Evolutionary conservation across 768 basidiomycete genomes (phyloP).

Genomic region (Filobasidium wieringae): DNA sequence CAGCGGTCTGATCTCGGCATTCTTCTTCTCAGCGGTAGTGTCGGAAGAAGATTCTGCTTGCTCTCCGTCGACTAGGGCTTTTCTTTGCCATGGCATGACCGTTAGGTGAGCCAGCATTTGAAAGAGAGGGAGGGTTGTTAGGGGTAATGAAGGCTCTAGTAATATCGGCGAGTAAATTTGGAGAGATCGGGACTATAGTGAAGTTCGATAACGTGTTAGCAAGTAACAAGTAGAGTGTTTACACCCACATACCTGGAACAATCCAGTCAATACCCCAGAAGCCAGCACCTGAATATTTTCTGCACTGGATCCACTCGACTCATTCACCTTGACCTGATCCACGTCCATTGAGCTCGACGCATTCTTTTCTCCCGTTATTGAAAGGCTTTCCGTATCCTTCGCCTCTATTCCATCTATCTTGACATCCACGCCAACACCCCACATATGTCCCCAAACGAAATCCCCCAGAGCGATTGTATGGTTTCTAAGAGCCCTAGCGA

Average conservation of each 20-base stretch:
- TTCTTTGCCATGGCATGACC: slow-evolving; percentile 28
- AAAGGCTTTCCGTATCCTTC: neutral
- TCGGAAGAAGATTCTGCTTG: neutral
- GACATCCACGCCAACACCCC: slow-evolving; percentile 31
- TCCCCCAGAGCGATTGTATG: slow-evolving; percentile 30
- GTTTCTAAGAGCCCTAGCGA: slow-evolving; percentile 31
- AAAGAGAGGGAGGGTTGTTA: slow-evolving; percentile 29
- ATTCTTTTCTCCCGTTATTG: neutral
- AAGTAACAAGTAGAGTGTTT: too few relatives aligned
- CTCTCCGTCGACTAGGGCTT: slow-evolving; percentile 13
- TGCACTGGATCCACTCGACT: slow-evolving; percentile 11
- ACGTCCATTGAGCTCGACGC: neutral
- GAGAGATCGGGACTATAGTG: neutral
- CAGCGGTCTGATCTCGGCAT: neutral
- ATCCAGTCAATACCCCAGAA: neutral
- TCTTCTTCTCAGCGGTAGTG: neutral
- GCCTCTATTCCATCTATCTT: slow-evolving; percentile 1
- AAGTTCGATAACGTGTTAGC: neutral
- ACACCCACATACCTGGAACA: neutral
- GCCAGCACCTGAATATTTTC: too few relatives aligned
- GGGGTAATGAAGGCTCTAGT: neutral
- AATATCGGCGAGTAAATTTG: neutral
- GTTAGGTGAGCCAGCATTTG: slow-evolving; percentile 31
- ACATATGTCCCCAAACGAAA: slow-evolving; percentile 33
- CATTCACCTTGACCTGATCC: neutral